A percentile compares a stretch with the other conserved stretches of the same genome.
These are phyloP conservation scores for Plenodomus tracheiphilus DNA, from an alignment of 2,329 filamentous ascomycete genomes.

Conservation along the genomic window DNA sequence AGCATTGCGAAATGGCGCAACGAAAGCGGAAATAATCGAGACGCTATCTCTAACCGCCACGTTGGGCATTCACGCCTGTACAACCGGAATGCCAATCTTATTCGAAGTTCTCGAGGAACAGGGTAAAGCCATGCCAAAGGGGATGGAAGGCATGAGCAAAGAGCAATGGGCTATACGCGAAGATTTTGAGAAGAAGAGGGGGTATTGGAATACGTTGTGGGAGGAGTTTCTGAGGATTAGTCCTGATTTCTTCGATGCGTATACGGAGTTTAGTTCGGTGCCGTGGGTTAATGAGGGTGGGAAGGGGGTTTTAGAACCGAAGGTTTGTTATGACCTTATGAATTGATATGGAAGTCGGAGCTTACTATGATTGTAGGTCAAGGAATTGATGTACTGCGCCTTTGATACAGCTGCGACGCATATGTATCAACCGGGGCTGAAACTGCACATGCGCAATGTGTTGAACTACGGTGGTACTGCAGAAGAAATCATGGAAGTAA, in stretches of 20 bases:
- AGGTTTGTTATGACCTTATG: slow-evolving; percentile 23
- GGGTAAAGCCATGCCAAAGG: slow-evolving; percentile 35
- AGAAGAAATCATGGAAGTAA: slow-evolving; percentile 54
- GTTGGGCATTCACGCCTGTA: slow-evolving; percentile 54
- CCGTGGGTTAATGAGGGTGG: slow-evolving; percentile 45
- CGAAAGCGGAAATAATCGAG: slow-evolving; percentile 50
- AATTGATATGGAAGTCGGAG: background rate
- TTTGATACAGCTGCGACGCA: slow-evolving; percentile 55
- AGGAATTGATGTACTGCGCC: slow-evolving; percentile 55
- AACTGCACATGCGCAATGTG: slow-evolving; percentile 55
- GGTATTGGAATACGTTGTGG: slow-evolving; percentile 54
- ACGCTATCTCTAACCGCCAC: slow-evolving; percentile 50
- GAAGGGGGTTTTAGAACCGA: slow-evolving; percentile 47
- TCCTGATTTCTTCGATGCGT: slow-evolving; percentile 54
- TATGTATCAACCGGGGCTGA: slow-evolving; percentile 52
- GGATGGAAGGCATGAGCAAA: slow-evolving; percentile 40
- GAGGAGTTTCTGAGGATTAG: slow-evolving; percentile 50
- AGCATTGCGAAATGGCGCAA: slow-evolving; percentile 48
- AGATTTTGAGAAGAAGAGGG: slow-evolving; percentile 51
- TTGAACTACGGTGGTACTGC: slow-evolving; percentile 51
- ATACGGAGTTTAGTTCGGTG: slow-evolving; percentile 51
- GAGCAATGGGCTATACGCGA: slow-evolving; percentile 45
- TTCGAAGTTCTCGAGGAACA: slow-evolving; percentile 53
- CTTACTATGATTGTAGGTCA: slow-evolving; percentile 31
- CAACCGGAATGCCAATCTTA: slow-evolving; percentile 52